Conservation (phyloP, 768 basidiomycete genomes). For the Chalciporus chontae region DNA sequence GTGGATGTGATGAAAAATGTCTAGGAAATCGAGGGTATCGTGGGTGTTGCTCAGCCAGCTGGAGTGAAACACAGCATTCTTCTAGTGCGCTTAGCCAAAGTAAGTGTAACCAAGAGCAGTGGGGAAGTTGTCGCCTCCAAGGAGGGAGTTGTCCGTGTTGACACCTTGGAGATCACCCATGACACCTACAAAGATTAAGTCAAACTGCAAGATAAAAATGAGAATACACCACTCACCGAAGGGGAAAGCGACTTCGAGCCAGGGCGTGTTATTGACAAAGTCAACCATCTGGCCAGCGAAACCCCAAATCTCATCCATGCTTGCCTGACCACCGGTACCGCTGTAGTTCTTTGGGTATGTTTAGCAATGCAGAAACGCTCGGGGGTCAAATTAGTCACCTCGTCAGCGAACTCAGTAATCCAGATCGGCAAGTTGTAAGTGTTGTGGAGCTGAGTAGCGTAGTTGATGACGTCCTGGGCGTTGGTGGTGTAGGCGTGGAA, state of each 20-base stretch:
- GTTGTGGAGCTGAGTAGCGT: conserved; percentile 44
- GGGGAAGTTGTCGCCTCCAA: conserved; percentile 41
- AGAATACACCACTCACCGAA: conserved; percentile 52
- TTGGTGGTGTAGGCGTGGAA: conserved; percentile 69
- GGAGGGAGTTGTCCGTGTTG: conserved; percentile 48
- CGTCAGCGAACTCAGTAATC: conserved; percentile 71
- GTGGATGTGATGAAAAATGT: conserved; percentile 2
- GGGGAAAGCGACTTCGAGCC: conserved; percentile 40
- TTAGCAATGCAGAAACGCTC: background rate
- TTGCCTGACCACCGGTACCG: conserved; percentile 36
- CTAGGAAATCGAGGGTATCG: conserved; percentile 21
- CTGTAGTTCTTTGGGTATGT: conserved; percentile 47
- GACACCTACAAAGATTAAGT: conserved; percentile 37
- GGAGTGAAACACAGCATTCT: background rate
- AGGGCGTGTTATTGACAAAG: conserved; percentile 42
- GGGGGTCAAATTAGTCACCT: conserved; percentile 35
- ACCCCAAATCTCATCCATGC: conserved; percentile 32
- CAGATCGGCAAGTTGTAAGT: conserved; percentile 41
- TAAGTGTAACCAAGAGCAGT: conserved; percentile 51
- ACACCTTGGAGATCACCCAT: conserved; percentile 54
- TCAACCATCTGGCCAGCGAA: conserved; percentile 42
- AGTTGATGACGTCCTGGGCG: conserved; percentile 45
- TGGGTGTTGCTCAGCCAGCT: conserved; percentile 3
- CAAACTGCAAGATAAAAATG: background rate
- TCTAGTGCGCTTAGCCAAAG: conserved; percentile 28